Conservation (phyloP, 169 alveolate species). For the Sarcocystis neurona region DNA sequence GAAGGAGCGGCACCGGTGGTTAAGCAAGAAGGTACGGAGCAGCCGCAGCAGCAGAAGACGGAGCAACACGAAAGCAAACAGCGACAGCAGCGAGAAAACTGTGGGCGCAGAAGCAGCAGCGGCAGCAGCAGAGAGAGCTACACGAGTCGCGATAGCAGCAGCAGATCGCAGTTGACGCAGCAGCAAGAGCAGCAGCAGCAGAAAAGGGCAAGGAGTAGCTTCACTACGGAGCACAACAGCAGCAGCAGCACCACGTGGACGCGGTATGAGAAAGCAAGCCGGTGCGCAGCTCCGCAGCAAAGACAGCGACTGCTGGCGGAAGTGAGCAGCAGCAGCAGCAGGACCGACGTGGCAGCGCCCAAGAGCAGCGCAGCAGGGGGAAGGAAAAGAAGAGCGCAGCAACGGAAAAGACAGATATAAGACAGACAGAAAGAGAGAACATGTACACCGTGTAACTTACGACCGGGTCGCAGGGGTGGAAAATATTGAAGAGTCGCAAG, state of each 20-base stretch:
- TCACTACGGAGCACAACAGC: too few relatives aligned
- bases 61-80: too few relatives aligned
- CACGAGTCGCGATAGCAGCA: neutral
- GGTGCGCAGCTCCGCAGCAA: too few relatives aligned
- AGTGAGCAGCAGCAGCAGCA: too few relatives aligned
- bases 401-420: neutral
- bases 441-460: constrained; percentile 44
- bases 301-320: too few relatives aligned
- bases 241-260: too few relatives aligned
- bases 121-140: neutral
- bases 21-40: neutral
- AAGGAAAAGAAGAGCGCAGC: neutral
- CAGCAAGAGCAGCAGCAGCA: too few relatives aligned
- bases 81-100: too few relatives aligned
- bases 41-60: neutral
- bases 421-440: neutral
- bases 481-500: constrained; percentile 67
- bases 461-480: constrained; percentile 74
- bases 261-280: too few relatives aligned
- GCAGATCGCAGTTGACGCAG: too few relatives aligned
- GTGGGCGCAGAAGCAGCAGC: constrained; percentile 9
- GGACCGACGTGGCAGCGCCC: neutral
- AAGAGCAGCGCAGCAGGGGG: neutral
- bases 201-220: neutral
- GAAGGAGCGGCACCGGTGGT: too few relatives aligned